These are phyloP conservation scores for Xylaria digitata DNA, from an alignment of 2,329 filamentous ascomycete species.

Conservation along the genomic window DNA sequence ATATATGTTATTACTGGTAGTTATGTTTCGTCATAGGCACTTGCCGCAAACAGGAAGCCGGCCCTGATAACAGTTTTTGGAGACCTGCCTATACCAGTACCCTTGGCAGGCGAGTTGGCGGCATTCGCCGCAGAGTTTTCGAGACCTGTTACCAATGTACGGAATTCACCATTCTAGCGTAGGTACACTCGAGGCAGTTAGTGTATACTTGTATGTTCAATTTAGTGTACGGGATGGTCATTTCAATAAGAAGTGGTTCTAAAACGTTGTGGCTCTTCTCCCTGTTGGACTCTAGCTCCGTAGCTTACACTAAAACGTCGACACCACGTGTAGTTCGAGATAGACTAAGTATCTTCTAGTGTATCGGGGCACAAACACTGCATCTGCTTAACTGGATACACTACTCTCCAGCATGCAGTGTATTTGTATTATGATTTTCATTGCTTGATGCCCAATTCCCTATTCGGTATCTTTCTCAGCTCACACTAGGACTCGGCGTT, in stretches of 20 bases:
- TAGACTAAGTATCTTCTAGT: background rate
- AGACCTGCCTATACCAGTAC: slow-evolving; percentile 10
- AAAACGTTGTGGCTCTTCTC: background rate
- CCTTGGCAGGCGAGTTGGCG: background rate
- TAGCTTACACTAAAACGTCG: background rate
- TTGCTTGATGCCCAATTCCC: slow-evolving; percentile 10
- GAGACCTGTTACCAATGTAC: background rate
- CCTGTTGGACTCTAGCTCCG: background rate
- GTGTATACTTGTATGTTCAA: no score
- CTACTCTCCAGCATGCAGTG: no score
- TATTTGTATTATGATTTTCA: background rate
- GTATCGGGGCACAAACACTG: background rate
- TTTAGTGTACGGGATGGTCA: background rate
- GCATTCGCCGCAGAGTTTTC: background rate
- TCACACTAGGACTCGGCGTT: background rate
- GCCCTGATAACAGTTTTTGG: background rate
- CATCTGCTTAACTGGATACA: background rate
- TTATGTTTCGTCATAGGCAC: background rate
- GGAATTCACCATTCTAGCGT: background rate
- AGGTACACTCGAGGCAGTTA: background rate
- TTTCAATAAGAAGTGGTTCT: background rate
- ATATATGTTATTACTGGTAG: slow-evolving; percentile 1
- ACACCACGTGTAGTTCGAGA: slow-evolving; percentile 6
- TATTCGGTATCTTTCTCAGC: background rate
- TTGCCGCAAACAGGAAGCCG: slow-evolving; percentile 23